A percentile compares a stretch with the other conserved stretches of the same genome.
phyloP scores from a whole-genome alignment of 495 filamentous ascomycete genomes.

The Aspergillus funiculosus region DNA sequence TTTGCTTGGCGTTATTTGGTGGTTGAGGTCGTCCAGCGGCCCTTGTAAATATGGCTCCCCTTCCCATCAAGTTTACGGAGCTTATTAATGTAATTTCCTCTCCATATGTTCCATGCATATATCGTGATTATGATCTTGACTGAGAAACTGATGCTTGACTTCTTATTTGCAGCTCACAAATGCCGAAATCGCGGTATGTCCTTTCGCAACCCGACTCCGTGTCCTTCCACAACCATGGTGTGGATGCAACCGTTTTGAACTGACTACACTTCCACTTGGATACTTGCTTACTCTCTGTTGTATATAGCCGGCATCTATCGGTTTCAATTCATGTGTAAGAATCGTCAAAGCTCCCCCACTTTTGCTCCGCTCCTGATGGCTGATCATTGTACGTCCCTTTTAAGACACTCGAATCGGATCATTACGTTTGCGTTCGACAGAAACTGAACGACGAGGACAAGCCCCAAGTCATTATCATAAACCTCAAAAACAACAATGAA shows the following conservation, averaged over 20 bases:
- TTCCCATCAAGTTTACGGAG: constrained; percentile 95
- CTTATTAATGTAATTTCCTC: constrained; percentile 64
- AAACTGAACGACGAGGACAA: constrained; percentile 71
- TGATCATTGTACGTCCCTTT: constrained; percentile 11
- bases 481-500: constrained; percentile 92
- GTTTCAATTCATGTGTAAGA: constrained; percentile 95
- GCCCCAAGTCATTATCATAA: constrained; percentile 92
- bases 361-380: constrained; percentile 4
- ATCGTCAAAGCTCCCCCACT: not conserved
- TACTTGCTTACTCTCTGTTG: constrained; percentile 35
- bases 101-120: constrained; percentile 3
- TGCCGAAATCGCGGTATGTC: constrained; percentile 73
- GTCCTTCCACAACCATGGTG: constrained; percentile 19
- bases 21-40: constrained; percentile 47
- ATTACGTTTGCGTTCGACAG: constrained; percentile 92
- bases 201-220: constrained; percentile 12
- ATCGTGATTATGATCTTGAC: not conserved
- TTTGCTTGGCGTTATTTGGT: constrained; percentile 45
- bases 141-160: constrained; percentile 20
- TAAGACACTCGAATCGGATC: constrained; percentile 94
- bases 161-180: constrained; percentile 56
- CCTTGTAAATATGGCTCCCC: constrained; percentile 60
- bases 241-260: constrained; percentile 12
- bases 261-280: constrained; percentile 10
- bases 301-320: constrained; percentile 69